phyloP scores from a whole-genome alignment of 345 rosid genomes.

The Eucalyptus tenuipes region DNA sequence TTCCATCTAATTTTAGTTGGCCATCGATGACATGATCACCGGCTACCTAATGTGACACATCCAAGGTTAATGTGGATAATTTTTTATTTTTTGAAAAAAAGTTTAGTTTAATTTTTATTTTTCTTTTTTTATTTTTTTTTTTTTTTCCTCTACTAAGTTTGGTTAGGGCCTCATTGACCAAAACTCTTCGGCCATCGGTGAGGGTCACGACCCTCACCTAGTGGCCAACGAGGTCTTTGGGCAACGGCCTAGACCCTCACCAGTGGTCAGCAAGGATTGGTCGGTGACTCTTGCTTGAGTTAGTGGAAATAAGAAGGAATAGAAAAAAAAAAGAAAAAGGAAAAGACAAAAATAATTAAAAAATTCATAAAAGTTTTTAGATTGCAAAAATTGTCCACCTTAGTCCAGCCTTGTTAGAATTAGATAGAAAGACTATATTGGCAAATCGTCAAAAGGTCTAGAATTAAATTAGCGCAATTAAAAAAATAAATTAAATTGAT shows the following conservation, averaged over 20 bases:
- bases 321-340: no score
- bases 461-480: background rate
- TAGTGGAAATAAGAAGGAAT: no score
- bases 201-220: background rate
- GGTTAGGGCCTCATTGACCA: background rate
- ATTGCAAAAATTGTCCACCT: no score
- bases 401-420: background rate
- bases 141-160: background rate
- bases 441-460: background rate
- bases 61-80: background rate
- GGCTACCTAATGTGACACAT: background rate
- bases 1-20: background rate
- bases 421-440: background rate
- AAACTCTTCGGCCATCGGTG: background rate
- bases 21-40: rapidly evolving
- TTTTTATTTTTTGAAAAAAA: no score
- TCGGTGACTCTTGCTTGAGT: no score
- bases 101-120: background rate
- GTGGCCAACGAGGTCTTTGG: no score
- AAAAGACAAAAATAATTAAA: no score
- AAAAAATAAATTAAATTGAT: background rate
- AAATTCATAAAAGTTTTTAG: no score
- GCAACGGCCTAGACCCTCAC: no score
- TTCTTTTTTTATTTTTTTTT: rapidly evolving
- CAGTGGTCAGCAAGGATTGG: no score